Base-by-base conservation (phyloP, 169 alveolate species). In the Eimeria nieschulzi region DNA sequence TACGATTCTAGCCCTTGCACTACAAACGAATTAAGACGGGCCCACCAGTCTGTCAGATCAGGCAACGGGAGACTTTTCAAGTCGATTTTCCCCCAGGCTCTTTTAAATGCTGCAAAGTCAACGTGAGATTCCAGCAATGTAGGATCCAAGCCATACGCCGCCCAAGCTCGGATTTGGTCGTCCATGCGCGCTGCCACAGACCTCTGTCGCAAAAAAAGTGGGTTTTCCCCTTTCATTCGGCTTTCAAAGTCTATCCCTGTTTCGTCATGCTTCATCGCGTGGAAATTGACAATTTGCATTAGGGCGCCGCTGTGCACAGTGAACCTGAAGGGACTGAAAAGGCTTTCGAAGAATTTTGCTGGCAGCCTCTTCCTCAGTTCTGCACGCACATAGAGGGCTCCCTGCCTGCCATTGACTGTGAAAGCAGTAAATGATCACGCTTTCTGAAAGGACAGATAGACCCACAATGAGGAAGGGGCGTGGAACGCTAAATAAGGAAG, bases 301-400 rank as follows among this genome's bases (percentile, higher is more conserved):
- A 90, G 83, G 56, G 90, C 93, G 2, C 63, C 88, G 68, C 93
- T 90, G 84, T 90, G 93, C 7, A 59, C 93, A 17, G 93, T 90
- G 75, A 78, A 90, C 21, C 6, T 63, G 80, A 90, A 90, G 9
- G 90, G 90, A 9, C 10, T 9, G 33, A 90, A 59, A 5, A 82
- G 90, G 23, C n/a, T 82, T 5, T 63, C 46, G 90, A 82, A 82
- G 51, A 82, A 82, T 7, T 39, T 2, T 19, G 90, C 12, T 8
- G 90, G 90, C 61, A 82, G 25, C 13, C 33, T 82, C 59, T 82
- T 63, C 66, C 90, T 61, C 71, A 82, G 78, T 9, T 33, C 90
- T 82, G 90, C 90, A 46, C 71, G 23, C 68, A 56, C 26, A 25
- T 33, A 1, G 46, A 3, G 46, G 46, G 46, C 46, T 33, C 46